phyloP scores from a whole-genome alignment of 1,139 yeast genomes.

The Blastobotrys aristatus region DNA sequence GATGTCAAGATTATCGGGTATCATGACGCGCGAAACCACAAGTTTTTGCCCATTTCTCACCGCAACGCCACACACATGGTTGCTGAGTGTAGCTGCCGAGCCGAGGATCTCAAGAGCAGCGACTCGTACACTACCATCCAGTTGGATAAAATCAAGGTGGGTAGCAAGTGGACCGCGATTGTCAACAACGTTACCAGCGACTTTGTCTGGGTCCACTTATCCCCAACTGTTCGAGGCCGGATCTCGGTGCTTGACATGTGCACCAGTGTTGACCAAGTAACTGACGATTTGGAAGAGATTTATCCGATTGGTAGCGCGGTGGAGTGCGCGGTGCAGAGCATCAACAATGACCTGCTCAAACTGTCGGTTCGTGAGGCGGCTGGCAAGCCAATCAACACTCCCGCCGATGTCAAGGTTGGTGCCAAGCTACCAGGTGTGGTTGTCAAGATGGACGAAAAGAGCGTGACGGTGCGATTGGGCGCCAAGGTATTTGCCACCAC shows the following conservation, averaged over 20 bases:
- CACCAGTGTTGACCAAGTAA: constrained; percentile 44
- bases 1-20: constrained; percentile 69
- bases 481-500: constrained; percentile 48
- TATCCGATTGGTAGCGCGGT: constrained; percentile 72
- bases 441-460: constrained; percentile 55
- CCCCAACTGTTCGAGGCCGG: constrained; percentile 66
- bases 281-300: constrained; percentile 43
- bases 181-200: constrained; percentile 52
- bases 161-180: constrained; percentile 44
- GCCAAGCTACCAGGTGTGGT: constrained; percentile 60
- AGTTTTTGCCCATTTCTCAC: constrained; percentile 64
- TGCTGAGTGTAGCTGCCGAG: constrained; percentile 60
- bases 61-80: constrained; percentile 51
- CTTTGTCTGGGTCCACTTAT: constrained; percentile 61
- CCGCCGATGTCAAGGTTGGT: constrained; percentile 56
- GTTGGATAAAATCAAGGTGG: constrained; percentile 41
- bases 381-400: constrained; percentile 32
- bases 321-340: constrained; percentile 49
- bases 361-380: constrained; percentile 44
- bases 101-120: constrained; percentile 36
- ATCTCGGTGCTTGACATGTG: constrained; percentile 63
- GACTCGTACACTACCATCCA: constrained; percentile 31
- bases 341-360: constrained; percentile 46
- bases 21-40: constrained; percentile 69
- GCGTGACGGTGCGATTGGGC: constrained; percentile 59